These are phyloP conservation scores for Novymonas esmeraldas DNA, from an alignment of 208 protist genomes.

Conservation along the genomic window DNA sequence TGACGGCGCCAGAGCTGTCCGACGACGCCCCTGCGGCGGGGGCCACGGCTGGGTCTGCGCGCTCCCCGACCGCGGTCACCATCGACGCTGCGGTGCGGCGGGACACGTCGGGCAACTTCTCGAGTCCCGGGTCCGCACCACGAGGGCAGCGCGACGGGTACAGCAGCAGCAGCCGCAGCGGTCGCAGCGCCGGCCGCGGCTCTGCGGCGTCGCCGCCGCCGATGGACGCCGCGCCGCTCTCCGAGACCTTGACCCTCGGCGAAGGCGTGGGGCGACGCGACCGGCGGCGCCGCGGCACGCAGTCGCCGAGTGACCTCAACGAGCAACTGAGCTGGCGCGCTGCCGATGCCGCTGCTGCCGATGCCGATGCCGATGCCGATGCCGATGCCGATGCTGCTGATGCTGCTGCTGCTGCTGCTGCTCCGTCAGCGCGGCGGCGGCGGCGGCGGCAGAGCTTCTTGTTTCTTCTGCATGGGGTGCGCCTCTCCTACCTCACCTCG, in stretches of 20 bases:
- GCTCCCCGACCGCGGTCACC: background rate
- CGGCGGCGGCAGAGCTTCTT: slow-evolving; percentile 53
- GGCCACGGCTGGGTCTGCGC: background rate
- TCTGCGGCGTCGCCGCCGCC: background rate
- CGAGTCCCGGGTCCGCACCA: background rate
- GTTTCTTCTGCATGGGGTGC: slow-evolving; percentile 69
- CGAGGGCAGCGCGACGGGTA: background rate
- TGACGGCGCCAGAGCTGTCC: slow-evolving; percentile 27
- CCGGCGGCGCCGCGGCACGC: background rate
- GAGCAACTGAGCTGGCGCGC: too few species aligned
- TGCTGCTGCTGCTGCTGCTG: background rate
- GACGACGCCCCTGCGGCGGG: slow-evolving; percentile 15
- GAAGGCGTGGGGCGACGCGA: background rate
- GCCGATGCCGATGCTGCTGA: background rate
- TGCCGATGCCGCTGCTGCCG: too few species aligned
- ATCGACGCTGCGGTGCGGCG: slow-evolving; percentile 4
- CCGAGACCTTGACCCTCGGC: background rate
- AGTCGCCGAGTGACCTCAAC: background rate
- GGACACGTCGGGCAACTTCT: background rate
- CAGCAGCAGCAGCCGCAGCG: slow-evolving; percentile 5
- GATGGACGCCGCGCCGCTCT: background rate
- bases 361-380: background rate
- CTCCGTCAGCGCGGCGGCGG: background rate
- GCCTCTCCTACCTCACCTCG: slow-evolving; percentile 77
- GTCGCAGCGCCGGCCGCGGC: background rate